These are phyloP conservation scores for Pyrenophora graminea DNA, from an alignment of 2,329 filamentous ascomycete genomes.

Conservation along the genomic window DNA sequence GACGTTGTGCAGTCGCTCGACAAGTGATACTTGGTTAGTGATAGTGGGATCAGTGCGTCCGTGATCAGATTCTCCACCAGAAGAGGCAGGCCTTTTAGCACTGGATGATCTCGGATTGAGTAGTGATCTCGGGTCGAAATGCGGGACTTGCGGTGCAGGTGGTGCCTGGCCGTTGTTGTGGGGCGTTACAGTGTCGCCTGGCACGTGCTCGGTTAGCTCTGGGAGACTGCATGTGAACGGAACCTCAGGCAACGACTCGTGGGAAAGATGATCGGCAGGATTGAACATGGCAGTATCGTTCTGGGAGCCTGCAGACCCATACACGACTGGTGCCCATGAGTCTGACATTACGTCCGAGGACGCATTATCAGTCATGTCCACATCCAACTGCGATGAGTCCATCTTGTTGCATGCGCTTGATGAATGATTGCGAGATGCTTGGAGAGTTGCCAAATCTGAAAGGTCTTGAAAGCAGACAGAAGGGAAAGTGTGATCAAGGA, in stretches of 20 bases:
- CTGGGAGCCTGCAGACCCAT: background rate
- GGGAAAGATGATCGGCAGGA: background rate
- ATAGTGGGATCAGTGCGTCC: conserved; percentile 28
- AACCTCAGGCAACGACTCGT: background rate
- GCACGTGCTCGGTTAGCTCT: conserved; percentile 24
- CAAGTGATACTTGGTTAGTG: conserved; percentile 61
- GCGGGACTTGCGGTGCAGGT: conserved; percentile 10
- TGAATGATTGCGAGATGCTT: too few relatives aligned
- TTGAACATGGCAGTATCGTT: background rate
- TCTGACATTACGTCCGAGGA: background rate
- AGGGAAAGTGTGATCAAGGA: background rate
- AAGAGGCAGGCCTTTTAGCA: conserved; percentile 39
- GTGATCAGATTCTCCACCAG: conserved; percentile 25
- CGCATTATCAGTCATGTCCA: conserved; percentile 2
- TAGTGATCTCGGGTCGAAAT: conserved; percentile 37
- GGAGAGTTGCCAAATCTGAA: too few relatives aligned
- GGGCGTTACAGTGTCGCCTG: conserved; percentile 25
- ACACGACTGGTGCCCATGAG: background rate
- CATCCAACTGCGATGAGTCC: background rate
- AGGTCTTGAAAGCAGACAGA: background rate
- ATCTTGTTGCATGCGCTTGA: background rate
- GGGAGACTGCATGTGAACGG: conserved; percentile 6
- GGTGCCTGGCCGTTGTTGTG: conserved; percentile 14
- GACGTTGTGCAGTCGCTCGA: conserved; percentile 78
- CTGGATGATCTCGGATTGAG: conserved; percentile 41